A percentile compares a stretch with the other conserved stretches of the same genome.
Evolutionary conservation across 176 grass and related monocot genomes (phyloP).

Genomic region (Guadua angustifolia): DNA sequence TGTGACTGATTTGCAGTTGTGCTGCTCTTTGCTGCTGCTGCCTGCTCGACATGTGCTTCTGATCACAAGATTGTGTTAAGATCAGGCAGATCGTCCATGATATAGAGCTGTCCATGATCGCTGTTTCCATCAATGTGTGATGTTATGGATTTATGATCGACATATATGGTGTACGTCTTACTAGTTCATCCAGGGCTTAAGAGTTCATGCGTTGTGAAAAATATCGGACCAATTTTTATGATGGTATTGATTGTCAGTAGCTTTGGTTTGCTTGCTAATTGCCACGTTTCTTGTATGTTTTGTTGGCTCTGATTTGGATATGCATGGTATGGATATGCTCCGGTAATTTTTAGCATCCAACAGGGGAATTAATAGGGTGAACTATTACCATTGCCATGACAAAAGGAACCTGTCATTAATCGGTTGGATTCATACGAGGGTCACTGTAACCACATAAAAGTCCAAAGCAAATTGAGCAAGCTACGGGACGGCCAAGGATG

Average conservation of each 20-base stretch:
- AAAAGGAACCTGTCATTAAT: background rate
- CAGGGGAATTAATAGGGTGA: background rate
- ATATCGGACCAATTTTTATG: background rate
- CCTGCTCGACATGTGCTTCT: constrained; percentile 76
- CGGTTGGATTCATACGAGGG: background rate
- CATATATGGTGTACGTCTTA: background rate
- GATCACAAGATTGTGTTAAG: background rate
- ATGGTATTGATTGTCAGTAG: background rate
- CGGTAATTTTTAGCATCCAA: background rate
- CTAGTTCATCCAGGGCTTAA: background rate
- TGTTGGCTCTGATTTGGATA: background rate
- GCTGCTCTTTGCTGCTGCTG: constrained; percentile 76
- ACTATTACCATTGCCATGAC: background rate
- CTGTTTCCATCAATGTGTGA: background rate
- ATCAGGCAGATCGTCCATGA: background rate
- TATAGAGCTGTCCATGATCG: background rate
- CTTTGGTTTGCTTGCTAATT: background rate
- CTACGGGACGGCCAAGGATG: background rate
- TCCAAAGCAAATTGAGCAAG: background rate
- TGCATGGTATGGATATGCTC: background rate
- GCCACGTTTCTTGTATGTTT: background rate
- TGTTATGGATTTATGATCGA: constrained; percentile 1
- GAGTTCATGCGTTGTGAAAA: background rate
- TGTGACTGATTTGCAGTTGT: constrained; percentile 45
- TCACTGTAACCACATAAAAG: background rate